These are phyloP conservation scores for Cladorrhinum sp. DNA, from an alignment of 2,329 filamentous ascomycete species.

Conservation along the genomic window DNA sequence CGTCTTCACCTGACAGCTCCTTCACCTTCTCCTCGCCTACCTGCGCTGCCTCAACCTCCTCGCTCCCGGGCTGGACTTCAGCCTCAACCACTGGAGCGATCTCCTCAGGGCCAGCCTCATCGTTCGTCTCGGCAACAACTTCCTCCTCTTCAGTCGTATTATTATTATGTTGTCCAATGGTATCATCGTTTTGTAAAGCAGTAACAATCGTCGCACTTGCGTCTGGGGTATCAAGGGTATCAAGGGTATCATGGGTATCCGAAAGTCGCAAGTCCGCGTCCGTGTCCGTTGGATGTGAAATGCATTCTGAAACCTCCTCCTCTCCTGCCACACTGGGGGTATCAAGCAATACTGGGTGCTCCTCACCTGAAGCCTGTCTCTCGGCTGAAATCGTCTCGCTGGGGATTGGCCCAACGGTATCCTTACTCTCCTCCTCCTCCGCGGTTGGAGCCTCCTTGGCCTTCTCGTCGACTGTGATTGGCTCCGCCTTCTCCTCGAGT, in stretches of 20 bases:
- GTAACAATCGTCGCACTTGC: constrained; percentile 17
- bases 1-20: constrained; percentile 1
- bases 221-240: constrained; percentile 17
- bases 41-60: constrained; percentile 6
- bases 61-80: not conserved
- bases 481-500: not conserved
- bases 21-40: not conserved
- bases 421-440: constrained; percentile 34
- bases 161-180: constrained; percentile 21
- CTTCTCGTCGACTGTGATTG: constrained; percentile 30
- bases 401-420: constrained; percentile 25
- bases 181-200: constrained; percentile 17
- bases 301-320: constrained; percentile 27
- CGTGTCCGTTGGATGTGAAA: constrained; percentile 27
- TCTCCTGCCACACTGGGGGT: constrained; percentile 27
- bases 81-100: constrained; percentile 9
- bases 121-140: constrained; percentile 10
- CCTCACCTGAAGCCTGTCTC: constrained; percentile 32
- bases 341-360: constrained; percentile 30
- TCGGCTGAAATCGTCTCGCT: constrained; percentile 23
- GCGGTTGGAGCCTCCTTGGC: constrained; percentile 10
- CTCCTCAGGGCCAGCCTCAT: constrained; percentile 6
- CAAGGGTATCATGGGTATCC: constrained; percentile 19
- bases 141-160: constrained; percentile 18
- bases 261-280: constrained; percentile 23